Evolutionary conservation across 1,284 basidiomycete genomes (phyloP), one percentile per base, ranked within the genome.

Genomic region (Heterobasidion annosum): DNA sequence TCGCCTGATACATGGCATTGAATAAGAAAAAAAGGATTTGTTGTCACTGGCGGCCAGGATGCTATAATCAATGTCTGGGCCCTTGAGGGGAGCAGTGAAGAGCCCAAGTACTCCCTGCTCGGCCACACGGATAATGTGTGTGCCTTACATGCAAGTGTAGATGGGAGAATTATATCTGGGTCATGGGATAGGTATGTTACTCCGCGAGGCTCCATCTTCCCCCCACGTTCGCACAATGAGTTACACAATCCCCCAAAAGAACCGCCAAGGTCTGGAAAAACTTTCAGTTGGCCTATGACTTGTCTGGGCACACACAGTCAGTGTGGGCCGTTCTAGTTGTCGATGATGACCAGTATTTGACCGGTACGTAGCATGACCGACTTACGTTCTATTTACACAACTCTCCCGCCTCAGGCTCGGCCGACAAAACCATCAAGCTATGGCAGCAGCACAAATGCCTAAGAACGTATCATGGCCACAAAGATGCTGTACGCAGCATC

Each of bases 41-140:
- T 84, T 59, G 83, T 91, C 9, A 85, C 89, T 12, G 93, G 92
- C 16, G 91, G 92, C 0, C 88, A 92, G 68, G 91, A 94, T 62
- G 82, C 83, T 16, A 77, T 93, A 50, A 81, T 97, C 68, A 91
- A 93, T 60, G 73, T 93, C 7, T 96, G 88, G 70, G 72, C 81
- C 19, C 70, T 89, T 12, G 81, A 73, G 3, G 67, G 67, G 35
- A 62, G 74, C 35, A 78, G 75, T 60, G 77, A 82, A 52, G 86
- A 92, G 58, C 90, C 92, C 7, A 75, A 78, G 60, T 91, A 85
- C 70, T 81, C 83, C n/a, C 78, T 95, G 32, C 66, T 93, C 50
- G 97, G 95, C 35, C 97, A 99, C 69, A 80, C 82, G 6, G 85
- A 88, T 53, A 99, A 99, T 65, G 82, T 99, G 13, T 99, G 96